Base-by-base conservation (phyloP, 2,329 filamentous ascomycete species). In the Talaromyces sp. region DNA sequence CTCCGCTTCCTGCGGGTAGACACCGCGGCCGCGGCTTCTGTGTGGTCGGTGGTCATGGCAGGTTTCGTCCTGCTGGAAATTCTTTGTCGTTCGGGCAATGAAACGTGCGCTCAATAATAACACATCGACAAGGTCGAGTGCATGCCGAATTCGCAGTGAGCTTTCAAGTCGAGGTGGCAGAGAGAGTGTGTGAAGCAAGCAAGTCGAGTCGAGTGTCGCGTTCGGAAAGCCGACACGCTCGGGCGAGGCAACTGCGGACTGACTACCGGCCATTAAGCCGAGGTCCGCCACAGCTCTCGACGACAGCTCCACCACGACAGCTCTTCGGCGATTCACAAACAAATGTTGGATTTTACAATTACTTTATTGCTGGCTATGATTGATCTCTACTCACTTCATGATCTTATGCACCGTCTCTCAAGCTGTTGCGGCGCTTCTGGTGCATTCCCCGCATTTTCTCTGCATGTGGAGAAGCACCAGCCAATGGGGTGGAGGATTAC, bases 1-100 rank as follows among this genome's bases (percentile, higher is more conserved):
- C 82, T 80, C 70, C 80, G 79, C 62, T 80, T 75, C 65, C 82
- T 80, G 66, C 82, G 78, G 47, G 27, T 30, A 53, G 59, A 39
- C 33, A 55, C 55, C 33, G 60, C 57, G 57, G 60, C 25, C 30
- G 36, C 32, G 30, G 56, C 42, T 25, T 58, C 55, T 57, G 59
- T 33, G 22, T 56, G 54, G 32, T 28, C 27, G 27, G 55, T 51
- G 44, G 52, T 52, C 60, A 62, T 62, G 22, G 57, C 57, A n/a
- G 33, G 33, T 8, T 27, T 17, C n/a, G 22, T 6, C 13, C 33
- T 25, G 47, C 47, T 39, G 42, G 30, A 36, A 25, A 11, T 47
- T 54, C 52, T 19, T 36, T 51, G 3, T 28, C 27, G 19, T 5
- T 28, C 19, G 9, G 30, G n/a, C 19, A 27, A 44, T 42, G 10